Conservation (phyloP, 1,284 basidiomycete species). For the Apiotrichum sp. region DNA sequence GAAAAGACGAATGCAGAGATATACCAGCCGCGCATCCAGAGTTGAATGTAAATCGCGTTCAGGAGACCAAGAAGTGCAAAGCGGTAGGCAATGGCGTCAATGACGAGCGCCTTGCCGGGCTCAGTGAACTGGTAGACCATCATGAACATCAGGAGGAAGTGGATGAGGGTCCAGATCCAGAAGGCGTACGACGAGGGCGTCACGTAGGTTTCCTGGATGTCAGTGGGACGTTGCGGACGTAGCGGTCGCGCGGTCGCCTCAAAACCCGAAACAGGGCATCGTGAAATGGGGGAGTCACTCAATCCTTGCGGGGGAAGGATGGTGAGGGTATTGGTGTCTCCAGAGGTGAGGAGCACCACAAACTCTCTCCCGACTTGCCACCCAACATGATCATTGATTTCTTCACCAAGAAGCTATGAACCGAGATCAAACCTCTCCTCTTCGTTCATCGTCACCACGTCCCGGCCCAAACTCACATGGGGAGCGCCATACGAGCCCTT, state of each 20-base stretch:
- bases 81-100: slow-evolving; percentile 82
- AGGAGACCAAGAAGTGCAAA: slow-evolving; percentile 78
- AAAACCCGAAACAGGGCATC: no score
- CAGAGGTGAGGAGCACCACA: no score
- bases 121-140: slow-evolving; percentile 77
- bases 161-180: slow-evolving; percentile 60
- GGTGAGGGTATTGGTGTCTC: no score
- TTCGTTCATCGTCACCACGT: no score
- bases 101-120: slow-evolving; percentile 66
- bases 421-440: no score
- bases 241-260: no score
- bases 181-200: slow-evolving; percentile 16
- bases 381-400: no score
- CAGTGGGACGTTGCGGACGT: background rate
- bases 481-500: slow-evolving; percentile 51
- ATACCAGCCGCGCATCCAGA: slow-evolving; percentile 63
- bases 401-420: no score
- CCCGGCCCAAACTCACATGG: slow-evolving; percentile 20
- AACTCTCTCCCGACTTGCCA: no score
- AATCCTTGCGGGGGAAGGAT: no score
- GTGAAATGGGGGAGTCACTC: no score
- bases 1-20: slow-evolving; percentile 76
- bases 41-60: slow-evolving; percentile 76
- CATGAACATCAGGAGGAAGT: slow-evolving; percentile 77
- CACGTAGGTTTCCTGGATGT: slow-evolving; percentile 15